Evolutionary conservation across 108 stramenopile species (phyloP), one percentile per base, ranked within the genome.

Genomic region (Mediolabrus comicus): DNA sequence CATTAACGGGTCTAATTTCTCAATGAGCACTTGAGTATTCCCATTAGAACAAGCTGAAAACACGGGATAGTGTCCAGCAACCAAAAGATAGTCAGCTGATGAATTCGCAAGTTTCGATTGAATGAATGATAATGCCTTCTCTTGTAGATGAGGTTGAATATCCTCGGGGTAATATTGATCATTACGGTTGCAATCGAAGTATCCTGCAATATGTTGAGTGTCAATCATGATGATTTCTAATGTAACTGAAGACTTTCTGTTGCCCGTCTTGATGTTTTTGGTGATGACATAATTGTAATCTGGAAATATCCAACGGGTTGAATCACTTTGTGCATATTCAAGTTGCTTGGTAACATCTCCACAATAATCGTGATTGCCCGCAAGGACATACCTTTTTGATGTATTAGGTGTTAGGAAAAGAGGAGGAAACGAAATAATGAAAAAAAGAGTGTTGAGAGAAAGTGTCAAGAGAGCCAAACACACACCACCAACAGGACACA

Each of bases 151-250:
- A 22, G 10, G 25, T n/a, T n/a, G n/a, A 41, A 39, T 29, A 61
- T 65, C 59, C 3, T 65, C 53, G 5, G 58, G 49, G 7, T 43
- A 13, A 1, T 28, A 32, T 36, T 51, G 19, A n/a, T 34, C 28
- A 35, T 35, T n/a, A n/a, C n/a, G n/a, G n/a, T n/a, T n/a, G n/a
- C n/a, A n/a, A n/a, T n/a, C n/a, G n/a, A n/a, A 49, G 38, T 30
- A 41, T 25, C 80, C 83, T 0, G 56, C 65, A 19, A 84, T 38
- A 46, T 74, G 71, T 54, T 79, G 32, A 2, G 83, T 81, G 39
- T 84, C 83, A 59, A 81, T 81, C 81, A 85, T 69, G 30, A 85
- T 62, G 7, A 82, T 73, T 39, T 80, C 74, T n/a, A 79, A 26
- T 39, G 62, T 55, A 12, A 68, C 68, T 38, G 16, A 9, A 29